A percentile compares a stretch with the other conserved stretches of the same genome.
These are phyloP conservation scores for Colletotrichum sp. DNA, from an alignment of 2,329 filamentous ascomycete species.

Conservation along the genomic window DNA sequence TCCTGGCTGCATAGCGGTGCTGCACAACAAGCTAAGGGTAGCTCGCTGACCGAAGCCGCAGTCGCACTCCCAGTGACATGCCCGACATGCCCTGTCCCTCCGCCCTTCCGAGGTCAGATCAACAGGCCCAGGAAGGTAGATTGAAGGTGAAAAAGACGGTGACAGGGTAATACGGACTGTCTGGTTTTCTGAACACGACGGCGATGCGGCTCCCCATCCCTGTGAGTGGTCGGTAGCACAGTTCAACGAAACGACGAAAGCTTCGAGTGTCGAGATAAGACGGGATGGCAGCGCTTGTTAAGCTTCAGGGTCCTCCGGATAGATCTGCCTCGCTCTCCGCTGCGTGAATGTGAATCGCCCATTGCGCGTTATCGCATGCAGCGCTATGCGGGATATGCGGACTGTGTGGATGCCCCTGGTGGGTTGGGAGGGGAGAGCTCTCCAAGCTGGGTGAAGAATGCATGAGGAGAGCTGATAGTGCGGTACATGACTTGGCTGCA, in stretches of 20 bases:
- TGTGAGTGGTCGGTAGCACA: background rate
- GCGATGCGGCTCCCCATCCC: background rate
- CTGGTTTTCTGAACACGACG: background rate
- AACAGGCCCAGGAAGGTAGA: background rate
- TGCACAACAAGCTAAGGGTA: background rate
- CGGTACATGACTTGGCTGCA: background rate
- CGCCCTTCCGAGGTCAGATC: background rate
- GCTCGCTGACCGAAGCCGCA: background rate
- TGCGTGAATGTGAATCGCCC: conserved; percentile 13
- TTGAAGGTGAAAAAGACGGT: background rate
- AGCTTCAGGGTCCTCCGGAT: conserved; percentile 21
- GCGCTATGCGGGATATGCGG: conserved; percentile 18
- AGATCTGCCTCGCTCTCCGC: conserved; percentile 16
- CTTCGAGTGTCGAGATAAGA: conserved; percentile 20
- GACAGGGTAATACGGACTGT: background rate
- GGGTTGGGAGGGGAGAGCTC: conserved; percentile 10
- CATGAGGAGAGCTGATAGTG: conserved; percentile 11
- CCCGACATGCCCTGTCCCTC: background rate
- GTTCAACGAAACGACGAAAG: conserved; percentile 5
- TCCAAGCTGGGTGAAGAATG: conserved; percentile 3
- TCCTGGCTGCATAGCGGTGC: background rate
- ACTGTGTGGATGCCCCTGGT: conserved; percentile 11
- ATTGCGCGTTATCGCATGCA: conserved; percentile 22
- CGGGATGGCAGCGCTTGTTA: conserved; percentile 21
- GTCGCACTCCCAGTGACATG: background rate